Base-by-base conservation (phyloP, 192 early-diverging fungal species). In the Coemansia sp. region DNA sequence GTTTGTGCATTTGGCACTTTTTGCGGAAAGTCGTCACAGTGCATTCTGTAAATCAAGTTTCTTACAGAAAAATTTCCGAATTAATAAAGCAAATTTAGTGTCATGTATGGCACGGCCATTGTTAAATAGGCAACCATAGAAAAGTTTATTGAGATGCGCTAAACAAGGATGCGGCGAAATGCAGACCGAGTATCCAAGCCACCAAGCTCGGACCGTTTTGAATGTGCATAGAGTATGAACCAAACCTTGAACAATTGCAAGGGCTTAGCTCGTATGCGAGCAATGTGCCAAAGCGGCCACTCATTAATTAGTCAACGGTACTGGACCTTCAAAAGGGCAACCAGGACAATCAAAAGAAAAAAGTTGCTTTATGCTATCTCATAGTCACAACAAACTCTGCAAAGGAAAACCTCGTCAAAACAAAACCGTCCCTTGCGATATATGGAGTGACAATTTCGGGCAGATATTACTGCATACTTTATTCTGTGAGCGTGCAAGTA, bases 291-390 rank as follows among this genome's bases (percentile, higher is more conserved):
- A 54, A 54, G 51, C 51, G 13, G 51, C 13, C 13, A 9, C 51
- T 54, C 27, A 54, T 54, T 54, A 54, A 54, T 54, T 54, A 54
- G 51, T 31, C 51, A 54, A 54, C 51, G 29, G 51, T 54, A 29
- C 24, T 13, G 27, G 16, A 27, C 13, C 21, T 54, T 31, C 13
- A 13, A 7, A 54, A 54, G 7, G 27, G 51, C 11, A 54, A 13
- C 11, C 4, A 13, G 29, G 31, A 31, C 51, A 27, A 54, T 13
- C 46, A 50, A 24, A 21, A n/a, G 2, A n/a, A 46, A 1, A 50
- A 42, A 42, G 16, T 3, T 11, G 4, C 16, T 16, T 11, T 42
- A 16, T 16, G 16, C 13, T 42, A 3, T 42, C 14, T 11, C 41
- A 42, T 42, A 13, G 41, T 42, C 41, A 48, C 45, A 48, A 48